These are phyloP conservation scores for Helenozyma rhizophorensis DNA, from an alignment of 805 yeast species.

Conservation along the genomic window DNA sequence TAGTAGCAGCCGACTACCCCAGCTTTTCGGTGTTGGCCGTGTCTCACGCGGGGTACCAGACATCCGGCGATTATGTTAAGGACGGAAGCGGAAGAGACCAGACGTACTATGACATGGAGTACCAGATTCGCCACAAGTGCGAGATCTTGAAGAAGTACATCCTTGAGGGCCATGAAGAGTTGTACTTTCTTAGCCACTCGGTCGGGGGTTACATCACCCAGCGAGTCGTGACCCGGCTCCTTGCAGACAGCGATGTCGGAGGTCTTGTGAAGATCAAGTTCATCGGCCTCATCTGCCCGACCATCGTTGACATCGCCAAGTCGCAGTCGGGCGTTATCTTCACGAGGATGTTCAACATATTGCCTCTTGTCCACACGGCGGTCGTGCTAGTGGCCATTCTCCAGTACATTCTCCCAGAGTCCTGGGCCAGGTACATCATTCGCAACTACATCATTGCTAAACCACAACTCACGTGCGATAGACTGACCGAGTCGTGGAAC, in stretches of 20 bases:
- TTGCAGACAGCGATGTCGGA: constrained; percentile 19
- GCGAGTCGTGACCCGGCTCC: constrained; percentile 36
- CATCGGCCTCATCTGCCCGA: constrained; percentile 66
- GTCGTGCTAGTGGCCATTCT: constrained; percentile 22
- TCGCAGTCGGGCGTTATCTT: constrained; percentile 32
- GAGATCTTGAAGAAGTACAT: constrained; percentile 41
- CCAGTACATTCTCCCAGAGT: constrained; percentile 26
- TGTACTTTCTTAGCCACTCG: constrained; percentile 63
- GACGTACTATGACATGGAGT: constrained; percentile 39
- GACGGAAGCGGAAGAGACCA: constrained; percentile 9
- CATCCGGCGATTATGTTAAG: constrained; percentile 24
- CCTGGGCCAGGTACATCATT: constrained; percentile 19
- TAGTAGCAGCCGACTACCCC: constrained; percentile 39
- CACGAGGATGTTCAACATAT: constrained; percentile 18
- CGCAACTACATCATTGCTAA: constrained; percentile 21
- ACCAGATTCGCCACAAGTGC: constrained; percentile 57
- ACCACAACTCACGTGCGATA: constrained; percentile 16
- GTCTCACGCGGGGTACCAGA: constrained; percentile 60
- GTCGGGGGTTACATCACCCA: constrained; percentile 66
- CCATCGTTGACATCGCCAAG: constrained; percentile 56
- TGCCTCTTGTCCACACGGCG: constrained; percentile 30
- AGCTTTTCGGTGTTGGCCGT: constrained; percentile 51
- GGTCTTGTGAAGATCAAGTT: constrained; percentile 31
- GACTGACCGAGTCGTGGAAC: constrained; percentile 25
- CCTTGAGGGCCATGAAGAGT: constrained; percentile 16